Base-by-base conservation (phyloP, 345 rosid genomes). In the Moricandia arvensis region DNA sequence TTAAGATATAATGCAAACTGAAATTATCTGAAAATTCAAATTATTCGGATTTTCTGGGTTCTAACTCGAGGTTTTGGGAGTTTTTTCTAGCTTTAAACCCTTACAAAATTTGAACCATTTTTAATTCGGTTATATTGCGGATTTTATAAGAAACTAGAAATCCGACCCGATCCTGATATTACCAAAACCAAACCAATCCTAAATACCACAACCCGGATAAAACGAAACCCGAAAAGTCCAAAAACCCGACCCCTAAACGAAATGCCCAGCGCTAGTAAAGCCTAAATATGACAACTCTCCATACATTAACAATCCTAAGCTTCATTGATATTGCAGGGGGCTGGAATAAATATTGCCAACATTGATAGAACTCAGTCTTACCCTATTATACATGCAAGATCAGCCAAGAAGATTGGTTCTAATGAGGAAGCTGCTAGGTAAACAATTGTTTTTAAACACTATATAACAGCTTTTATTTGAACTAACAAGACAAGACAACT, bases 331-430 rank as follows among this genome's bases (percentile, higher is more conserved):
- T n/a, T 68, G 16, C 82, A 92, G 96, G 97, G 97, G 11, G 89
- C 69, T 68, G 89, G 80, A 71, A 90, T 88, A 83, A 85, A 86
- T 73, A 83, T 90, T 26, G 87, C 93, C 11, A 71, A 71, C 38
- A 85, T 90, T 2, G 35, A 81, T 18, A 79, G 75, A 13, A 27
- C 82, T 1, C 84, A 95, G 0, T 76, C 79, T 57, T 38, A 84
- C 65, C 85, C 87, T 7, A 10, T 92, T 26, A 82, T 82, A 78
- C 63, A 89, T 73, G 91, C 76, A n/a, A 76, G 80, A 77, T 82
- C 84, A 33, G 96, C 96, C 71, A 84, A 74, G 78, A 79, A 59
- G 34, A 35, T 33, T 6, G 72, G 59, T 66, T 86, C 60, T 3
- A 18, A 75, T 8, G 90, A 80, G 64, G 59, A 68, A 1, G 77